Evolutionary conservation across 163 green algal genomes (phyloP).

Genomic region (Botryococcus braunii): DNA sequence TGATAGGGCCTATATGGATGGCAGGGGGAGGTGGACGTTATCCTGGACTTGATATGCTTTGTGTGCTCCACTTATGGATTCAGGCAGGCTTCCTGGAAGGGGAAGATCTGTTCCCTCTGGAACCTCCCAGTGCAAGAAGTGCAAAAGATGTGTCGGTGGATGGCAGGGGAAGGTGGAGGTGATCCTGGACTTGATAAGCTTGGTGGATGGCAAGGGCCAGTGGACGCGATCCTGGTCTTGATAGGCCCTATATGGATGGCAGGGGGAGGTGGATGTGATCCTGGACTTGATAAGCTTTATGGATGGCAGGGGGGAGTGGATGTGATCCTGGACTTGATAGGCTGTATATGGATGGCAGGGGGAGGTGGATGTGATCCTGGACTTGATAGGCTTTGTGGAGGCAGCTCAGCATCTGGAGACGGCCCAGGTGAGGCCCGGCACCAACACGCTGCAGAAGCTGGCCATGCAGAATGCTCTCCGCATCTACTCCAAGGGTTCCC

Average conservation of each 20-base stretch:
- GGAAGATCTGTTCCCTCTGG: too few relatives aligned
- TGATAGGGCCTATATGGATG: too few relatives aligned
- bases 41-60: too few relatives aligned
- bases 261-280: constrained; percentile 8
- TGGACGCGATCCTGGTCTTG: too few relatives aligned
- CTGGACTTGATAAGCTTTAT: constrained; percentile 4
- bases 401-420: neutral
- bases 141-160: too few relatives aligned
- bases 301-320: constrained; percentile 7
- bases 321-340: constrained; percentile 8
- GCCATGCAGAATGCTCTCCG: neutral
- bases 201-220: too few relatives aligned
- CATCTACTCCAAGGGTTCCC: neutral
- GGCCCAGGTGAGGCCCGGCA: neutral
- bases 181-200: too few relatives aligned
- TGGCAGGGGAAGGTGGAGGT: too few relatives aligned
- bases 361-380: constrained; percentile 8
- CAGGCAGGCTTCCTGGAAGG: neutral
- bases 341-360: too few relatives aligned
- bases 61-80: neutral
- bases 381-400: constrained; percentile 1
- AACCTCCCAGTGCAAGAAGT: too few relatives aligned
- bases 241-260: too few relatives aligned
- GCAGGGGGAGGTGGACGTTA: too few relatives aligned
- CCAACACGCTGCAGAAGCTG: constrained; percentile 1